Evolutionary conservation across 2,329 filamentous ascomycete species (phyloP).

Genomic region (Fusarium coicis): DNA sequence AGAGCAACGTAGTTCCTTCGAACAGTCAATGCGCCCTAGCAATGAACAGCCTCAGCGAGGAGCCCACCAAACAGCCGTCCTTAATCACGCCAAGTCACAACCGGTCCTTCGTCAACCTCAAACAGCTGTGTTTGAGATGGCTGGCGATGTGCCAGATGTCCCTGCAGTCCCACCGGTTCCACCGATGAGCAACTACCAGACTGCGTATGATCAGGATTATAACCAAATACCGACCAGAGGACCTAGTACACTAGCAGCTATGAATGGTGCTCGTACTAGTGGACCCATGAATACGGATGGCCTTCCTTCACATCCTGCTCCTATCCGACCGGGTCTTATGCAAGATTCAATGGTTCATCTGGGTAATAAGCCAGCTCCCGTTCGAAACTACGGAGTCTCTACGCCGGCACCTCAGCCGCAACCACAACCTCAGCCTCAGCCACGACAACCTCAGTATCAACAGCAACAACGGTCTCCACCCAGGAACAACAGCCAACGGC

Average conservation of each 20-base stretch:
- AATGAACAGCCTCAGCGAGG: slow-evolving; percentile 59
- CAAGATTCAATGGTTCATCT: slow-evolving; percentile 66
- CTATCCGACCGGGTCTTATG: slow-evolving; percentile 71
- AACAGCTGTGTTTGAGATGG: slow-evolving; percentile 79
- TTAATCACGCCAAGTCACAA: slow-evolving; percentile 73
- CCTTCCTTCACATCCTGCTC: slow-evolving; percentile 70
- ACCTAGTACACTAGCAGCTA: slow-evolving; percentile 46
- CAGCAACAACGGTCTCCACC: slow-evolving; percentile 47
- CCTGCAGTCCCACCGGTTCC: slow-evolving; percentile 58
- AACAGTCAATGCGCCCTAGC: slow-evolving; percentile 58
- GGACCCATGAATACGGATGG: slow-evolving; percentile 53
- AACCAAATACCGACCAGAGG: slow-evolving; percentile 43
- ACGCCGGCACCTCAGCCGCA: slow-evolving; percentile 47
- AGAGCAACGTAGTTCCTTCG: slow-evolving; percentile 57
- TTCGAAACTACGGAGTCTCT: slow-evolving; percentile 66
- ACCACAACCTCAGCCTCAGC: slow-evolving; percentile 25
- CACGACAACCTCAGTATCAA: slow-evolving; percentile 45
- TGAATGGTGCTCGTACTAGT: slow-evolving; percentile 23
- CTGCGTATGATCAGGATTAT: slow-evolving; percentile 43
- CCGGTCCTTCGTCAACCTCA: slow-evolving; percentile 73
- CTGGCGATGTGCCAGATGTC: slow-evolving; percentile 67
- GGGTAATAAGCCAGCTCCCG: slow-evolving; percentile 67
- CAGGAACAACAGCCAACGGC: slow-evolving; percentile 34
- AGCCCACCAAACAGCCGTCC: slow-evolving; percentile 62
- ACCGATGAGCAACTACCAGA: slow-evolving; percentile 42